Conservation (phyloP, 306 rosid species). For the Cucumis hystrix region DNA sequence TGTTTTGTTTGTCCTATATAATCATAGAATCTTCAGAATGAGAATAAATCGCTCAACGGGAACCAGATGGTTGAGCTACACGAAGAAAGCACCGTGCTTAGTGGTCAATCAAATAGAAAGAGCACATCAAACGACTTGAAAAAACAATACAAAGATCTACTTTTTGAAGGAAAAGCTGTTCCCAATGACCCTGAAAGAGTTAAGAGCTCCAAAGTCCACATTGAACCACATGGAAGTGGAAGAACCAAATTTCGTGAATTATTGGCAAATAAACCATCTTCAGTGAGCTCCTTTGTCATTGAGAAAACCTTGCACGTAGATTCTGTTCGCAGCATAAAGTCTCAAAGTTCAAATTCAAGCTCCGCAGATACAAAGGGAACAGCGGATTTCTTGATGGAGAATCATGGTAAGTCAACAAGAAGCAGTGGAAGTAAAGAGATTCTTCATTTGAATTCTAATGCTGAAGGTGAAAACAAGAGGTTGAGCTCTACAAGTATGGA, state of each 20-base stretch:
- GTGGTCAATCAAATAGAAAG: slow-evolving; percentile 9
- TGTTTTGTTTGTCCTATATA: not conserved
- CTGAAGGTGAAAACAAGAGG: slow-evolving; percentile 19
- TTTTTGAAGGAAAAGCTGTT: slow-evolving; percentile 15
- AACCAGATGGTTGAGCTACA: not conserved
- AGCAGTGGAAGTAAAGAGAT: not conserved
- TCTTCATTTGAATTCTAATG: not conserved
- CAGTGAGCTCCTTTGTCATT: slow-evolving; percentile 22
- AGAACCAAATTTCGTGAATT: slow-evolving; percentile 19
- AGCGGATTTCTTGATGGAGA: not conserved
- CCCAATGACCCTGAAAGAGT: not conserved
- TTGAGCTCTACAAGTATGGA: slow-evolving; percentile 20
- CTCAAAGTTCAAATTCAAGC: slow-evolving; percentile 26
- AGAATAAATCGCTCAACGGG: slow-evolving; percentile 12
- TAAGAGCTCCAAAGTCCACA: not conserved
- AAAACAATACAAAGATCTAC: slow-evolving; percentile 18
- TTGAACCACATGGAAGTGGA: slow-evolving; percentile 28
- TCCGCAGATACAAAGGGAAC: slow-evolving; percentile 20
- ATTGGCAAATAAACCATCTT: slow-evolving; percentile 16
- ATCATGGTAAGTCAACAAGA: not conserved
- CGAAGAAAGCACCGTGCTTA: not conserved
- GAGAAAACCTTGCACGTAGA: slow-evolving; percentile 77
- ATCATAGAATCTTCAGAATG: slow-evolving; percentile 14
- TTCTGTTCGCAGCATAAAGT: slow-evolving; percentile 28
- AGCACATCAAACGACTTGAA: slow-evolving; percentile 6